These are phyloP conservation scores for Ustilago tritici DNA, from an alignment of 1,284 basidiomycete genomes.

Conservation along the genomic window DNA sequence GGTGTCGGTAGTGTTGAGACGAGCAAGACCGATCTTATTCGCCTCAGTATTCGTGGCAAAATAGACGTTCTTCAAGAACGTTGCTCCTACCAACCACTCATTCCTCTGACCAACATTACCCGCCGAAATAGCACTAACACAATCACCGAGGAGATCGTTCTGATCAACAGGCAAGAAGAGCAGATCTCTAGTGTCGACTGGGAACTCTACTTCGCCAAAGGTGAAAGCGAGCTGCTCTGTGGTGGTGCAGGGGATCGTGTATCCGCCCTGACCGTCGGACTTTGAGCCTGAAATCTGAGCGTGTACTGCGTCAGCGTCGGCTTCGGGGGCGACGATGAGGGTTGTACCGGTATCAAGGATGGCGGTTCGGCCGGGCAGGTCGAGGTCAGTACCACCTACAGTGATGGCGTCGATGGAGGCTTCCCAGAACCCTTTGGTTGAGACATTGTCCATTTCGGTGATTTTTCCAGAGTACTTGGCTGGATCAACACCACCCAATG, in stretches of 20 bases:
- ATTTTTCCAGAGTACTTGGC: constrained; percentile 72
- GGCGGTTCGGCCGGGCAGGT: constrained; percentile 72
- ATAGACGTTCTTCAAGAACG: constrained; percentile 69
- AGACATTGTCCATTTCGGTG: constrained; percentile 67
- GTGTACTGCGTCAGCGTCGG: constrained; percentile 75
- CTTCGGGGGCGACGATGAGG: constrained; percentile 70
- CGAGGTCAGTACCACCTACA: constrained; percentile 74
- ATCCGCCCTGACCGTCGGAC: constrained; percentile 72
- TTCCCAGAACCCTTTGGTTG: constrained; percentile 79
- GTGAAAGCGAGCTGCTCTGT: constrained; percentile 77
- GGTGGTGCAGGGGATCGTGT: constrained; percentile 82
- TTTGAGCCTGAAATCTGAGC: constrained; percentile 76
- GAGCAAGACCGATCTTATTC: constrained; percentile 79
- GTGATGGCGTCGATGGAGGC: constrained; percentile 75
- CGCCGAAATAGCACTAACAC: constrained; percentile 79
- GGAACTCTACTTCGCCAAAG: constrained; percentile 77
- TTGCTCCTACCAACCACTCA: constrained; percentile 77
- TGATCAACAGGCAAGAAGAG: constrained; percentile 77
- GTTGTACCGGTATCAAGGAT: constrained; percentile 70
- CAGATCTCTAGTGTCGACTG: constrained; percentile 74
- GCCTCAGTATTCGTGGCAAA: constrained; percentile 79
- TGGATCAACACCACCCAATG: constrained; percentile 82
- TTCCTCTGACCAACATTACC: constrained; percentile 72
- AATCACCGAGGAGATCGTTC: constrained; percentile 77
- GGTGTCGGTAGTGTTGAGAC: constrained; percentile 38